A percentile compares a stretch with the other conserved stretches of the same genome.
phyloP scores from a whole-genome alignment of 2,329 filamentous ascomycete genomes.

The Fusarium sambucinum region DNA sequence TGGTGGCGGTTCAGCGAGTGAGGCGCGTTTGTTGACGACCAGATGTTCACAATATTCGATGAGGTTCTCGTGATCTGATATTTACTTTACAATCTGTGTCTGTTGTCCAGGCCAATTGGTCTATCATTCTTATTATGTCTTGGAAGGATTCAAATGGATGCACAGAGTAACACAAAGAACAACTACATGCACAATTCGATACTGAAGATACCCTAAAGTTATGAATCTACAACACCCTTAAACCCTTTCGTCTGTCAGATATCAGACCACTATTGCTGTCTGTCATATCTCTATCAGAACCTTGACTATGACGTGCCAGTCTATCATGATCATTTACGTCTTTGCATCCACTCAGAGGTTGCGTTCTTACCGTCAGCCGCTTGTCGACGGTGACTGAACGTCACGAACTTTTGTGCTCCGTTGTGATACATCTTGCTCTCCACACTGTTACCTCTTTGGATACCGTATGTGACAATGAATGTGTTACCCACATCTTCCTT shows the following conservation, averaged over 20 bases:
- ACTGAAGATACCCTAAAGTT: conserved; percentile 7
- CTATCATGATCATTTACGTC: conserved; percentile 26
- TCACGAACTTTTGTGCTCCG: conserved; percentile 29
- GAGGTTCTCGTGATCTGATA: conserved; percentile 14
- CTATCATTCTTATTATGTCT: conserved; percentile 1
- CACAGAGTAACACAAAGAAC: not conserved
- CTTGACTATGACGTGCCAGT: conserved; percentile 15
- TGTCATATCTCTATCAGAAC: not conserved
- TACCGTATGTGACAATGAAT: conserved; percentile 26
- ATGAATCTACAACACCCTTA: conserved; percentile 1
- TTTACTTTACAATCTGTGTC: conserved; percentile 4
- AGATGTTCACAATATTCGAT: conserved; percentile 19
- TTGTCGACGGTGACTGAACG: conserved; percentile 26
- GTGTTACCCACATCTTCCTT: conserved; percentile 38
- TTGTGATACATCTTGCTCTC: conserved; percentile 27
- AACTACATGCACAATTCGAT: not conserved
- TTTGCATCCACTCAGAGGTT: conserved; percentile 9
- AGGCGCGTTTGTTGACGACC: conserved; percentile 18
- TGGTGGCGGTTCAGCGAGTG: conserved; percentile 12
- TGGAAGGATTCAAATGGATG: not conserved
- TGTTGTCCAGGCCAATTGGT: conserved; percentile 1
- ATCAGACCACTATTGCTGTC: conserved; percentile 1
- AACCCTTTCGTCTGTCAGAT: not conserved
- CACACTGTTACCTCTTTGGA: conserved; percentile 32
- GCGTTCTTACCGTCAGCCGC: conserved; percentile 6